These are phyloP conservation scores for Naganishia kalamii DNA, from an alignment of 768 basidiomycete genomes.

Conservation along the genomic window DNA sequence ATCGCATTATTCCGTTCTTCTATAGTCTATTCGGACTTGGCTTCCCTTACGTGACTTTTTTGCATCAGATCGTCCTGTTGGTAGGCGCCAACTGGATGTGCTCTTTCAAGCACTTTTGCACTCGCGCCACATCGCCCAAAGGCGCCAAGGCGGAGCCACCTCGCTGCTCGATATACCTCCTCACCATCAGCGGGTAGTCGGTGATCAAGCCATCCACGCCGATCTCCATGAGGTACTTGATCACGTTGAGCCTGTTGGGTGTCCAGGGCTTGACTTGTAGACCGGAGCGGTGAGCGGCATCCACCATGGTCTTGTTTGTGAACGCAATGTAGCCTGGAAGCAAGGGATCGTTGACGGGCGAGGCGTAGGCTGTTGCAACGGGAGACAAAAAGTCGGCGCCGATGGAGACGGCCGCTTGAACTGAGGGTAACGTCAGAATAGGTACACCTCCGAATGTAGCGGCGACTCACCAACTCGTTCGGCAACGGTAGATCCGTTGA, in stretches of 20 bases:
- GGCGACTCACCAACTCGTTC: slow-evolving; percentile 50
- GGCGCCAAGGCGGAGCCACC: slow-evolving; percentile 54
- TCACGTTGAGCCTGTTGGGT: slow-evolving; percentile 58
- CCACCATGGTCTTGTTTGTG: slow-evolving; percentile 63
- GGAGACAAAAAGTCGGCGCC: slow-evolving; percentile 64
- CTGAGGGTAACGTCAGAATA: slow-evolving; percentile 29
- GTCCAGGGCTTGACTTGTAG: slow-evolving; percentile 69
- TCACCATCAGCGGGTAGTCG: slow-evolving; percentile 62
- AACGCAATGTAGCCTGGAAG: slow-evolving; percentile 54
- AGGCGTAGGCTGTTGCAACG: slow-evolving; percentile 50
- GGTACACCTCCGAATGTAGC: not conserved
- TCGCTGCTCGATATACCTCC: slow-evolving; percentile 56
- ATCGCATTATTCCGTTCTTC: no score
- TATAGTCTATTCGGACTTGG: not conserved
- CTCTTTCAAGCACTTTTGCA: slow-evolving; percentile 59
- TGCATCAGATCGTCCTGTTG: slow-evolving; percentile 18
- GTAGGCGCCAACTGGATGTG: slow-evolving; percentile 45
- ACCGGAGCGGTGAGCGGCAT: slow-evolving; percentile 59
- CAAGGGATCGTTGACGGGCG: slow-evolving; percentile 49
- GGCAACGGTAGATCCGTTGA: slow-evolving; percentile 58
- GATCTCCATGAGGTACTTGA: slow-evolving; percentile 58
- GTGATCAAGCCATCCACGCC: slow-evolving; percentile 72
- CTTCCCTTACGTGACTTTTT: not conserved
- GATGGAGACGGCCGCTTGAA: slow-evolving; percentile 63
- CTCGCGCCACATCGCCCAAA: slow-evolving; percentile 56